Base-by-base conservation (phyloP, 805 yeast species). In the Saccharomycopsis sp. region DNA sequence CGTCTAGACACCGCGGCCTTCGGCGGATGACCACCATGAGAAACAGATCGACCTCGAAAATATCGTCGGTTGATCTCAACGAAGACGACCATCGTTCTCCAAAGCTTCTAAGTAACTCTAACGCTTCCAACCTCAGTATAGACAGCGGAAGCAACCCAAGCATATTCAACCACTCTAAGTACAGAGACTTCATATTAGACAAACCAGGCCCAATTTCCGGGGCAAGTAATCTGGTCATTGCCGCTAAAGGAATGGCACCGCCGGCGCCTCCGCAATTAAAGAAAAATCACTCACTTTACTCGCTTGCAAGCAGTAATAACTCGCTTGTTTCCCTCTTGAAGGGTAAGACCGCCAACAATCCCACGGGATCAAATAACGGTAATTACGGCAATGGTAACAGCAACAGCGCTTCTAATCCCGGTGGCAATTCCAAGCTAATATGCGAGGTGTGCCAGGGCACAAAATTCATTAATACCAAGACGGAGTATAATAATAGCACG, bases 381-480 rank as follows among this genome's bases (percentile, higher is more conserved):
- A 51, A 51, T 8, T 12, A 25, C 17, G 12, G 20, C 15, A 7
- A 8, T 25, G 41, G 19, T 24, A 14, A 9, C 34, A 51, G 3
- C 19, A n/a, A n/a, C 38, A 41, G n/a, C 14, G 44, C 14, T n/a
- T 38, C n/a, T n/a, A n/a, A n/a, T n/a, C n/a, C n/a, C n/a, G n/a
- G n/a, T n/a, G n/a, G 8, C 22, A 17, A 17, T 17, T 17, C 22
- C 49, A 25, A 19, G 25, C 55, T 25, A 14, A 35, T 53, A 3
- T 59, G 62, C 54, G 58, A 56, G 3, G 62, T 56, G 19, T 59
- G 62, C 34, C 57, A 59, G 38, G 62, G 62, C 17, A 53, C 57
- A 15, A 59, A 59, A 42, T 56, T 59, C 17, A 3, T 25, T 3
- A 19, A 47, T 2, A 56, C 53, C 22, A 59, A 59, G 44, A 15